A percentile compares a stretch with the other conserved stretches of the same genome.
phyloP scores from a whole-genome alignment of 169 alveolate genomes.

The Plasmodium vivax region DNA sequence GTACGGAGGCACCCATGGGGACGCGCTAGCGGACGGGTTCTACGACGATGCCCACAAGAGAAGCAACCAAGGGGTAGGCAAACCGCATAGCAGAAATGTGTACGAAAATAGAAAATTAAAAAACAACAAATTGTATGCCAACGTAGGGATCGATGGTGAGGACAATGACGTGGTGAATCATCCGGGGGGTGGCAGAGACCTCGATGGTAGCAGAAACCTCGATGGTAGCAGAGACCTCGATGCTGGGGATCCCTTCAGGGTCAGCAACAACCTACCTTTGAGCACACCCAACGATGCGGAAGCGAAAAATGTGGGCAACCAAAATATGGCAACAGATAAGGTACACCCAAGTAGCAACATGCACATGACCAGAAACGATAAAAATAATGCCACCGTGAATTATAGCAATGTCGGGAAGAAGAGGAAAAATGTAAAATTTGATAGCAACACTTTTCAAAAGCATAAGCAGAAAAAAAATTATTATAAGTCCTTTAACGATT shows the following conservation, averaged over 20 bases:
- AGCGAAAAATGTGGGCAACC: neutral
- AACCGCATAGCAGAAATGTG: neutral
- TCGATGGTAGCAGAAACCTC: too few relatives aligned
- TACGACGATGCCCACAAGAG: neutral
- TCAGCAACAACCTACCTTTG: neutral
- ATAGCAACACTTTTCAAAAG: conserved; percentile 6
- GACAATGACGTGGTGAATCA: neutral
- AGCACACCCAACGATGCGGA: neutral
- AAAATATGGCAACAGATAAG: neutral
- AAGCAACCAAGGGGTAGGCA: neutral
- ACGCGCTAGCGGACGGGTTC: neutral
- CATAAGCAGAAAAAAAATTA: conserved; percentile 36
- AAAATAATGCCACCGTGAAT: neutral
- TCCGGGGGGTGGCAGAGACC: neutral
- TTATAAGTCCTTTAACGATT: conserved; percentile 21
- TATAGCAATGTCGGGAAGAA: neutral
- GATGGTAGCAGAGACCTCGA: neutral
- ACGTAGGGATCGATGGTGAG: neutral
- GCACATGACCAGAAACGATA: conserved; percentile 3
- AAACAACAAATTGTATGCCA: neutral
- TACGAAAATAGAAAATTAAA: neutral
- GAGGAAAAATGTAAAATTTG: conserved; percentile 29
- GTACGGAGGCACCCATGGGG: neutral
- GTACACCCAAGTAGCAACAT: neutral
- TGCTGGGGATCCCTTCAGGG: neutral